Evolutionary conservation across 768 basidiomycete genomes (phyloP), one percentile per base, ranked within the genome.

Genomic region (Boletellus emodensis): DNA sequence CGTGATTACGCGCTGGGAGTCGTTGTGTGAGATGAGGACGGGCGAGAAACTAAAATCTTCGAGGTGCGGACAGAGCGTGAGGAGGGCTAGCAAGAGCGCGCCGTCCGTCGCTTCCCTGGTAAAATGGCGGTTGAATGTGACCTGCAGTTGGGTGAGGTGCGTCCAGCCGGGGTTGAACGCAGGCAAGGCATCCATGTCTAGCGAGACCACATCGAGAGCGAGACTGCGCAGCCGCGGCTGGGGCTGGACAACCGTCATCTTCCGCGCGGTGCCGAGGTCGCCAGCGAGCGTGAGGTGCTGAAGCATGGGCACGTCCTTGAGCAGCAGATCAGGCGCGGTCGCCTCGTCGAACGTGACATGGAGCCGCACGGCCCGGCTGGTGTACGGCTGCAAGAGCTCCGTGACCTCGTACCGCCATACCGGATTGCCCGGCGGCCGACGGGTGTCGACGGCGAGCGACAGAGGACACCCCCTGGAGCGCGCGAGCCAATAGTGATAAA

Each of bases 321-420:
- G 56, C 37, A 64, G 15, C 22, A 55, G 15, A 4, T 55, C 52
- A 1, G 47, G 50, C n/a, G 48, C 46, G 14, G 45, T 53, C 4
- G 35, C 51, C 3, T 55, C 56, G 34, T 49, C 48, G 30, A 52
- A 55, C 3, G 22, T 52, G 51, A 64, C 22, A 6, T 45, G 41
- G 18, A 60, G 59, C 14, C 37, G 42, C 12, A 20, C 20, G 20
- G 43, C 41, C 14, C 49, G 63, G 43, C 42, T 39, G 8, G 33
- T 53, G 28, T 62, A 65, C 4, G 60, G 57, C 22, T 53, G 56
- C 14, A 65, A 30, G 15, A 62, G 47, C 22, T 60, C 59, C 4
- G 57, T 62, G 17, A 62, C 57, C 17, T 60, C 60, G 10, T 54
- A 49, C 33, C 44, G 53, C 60, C 60, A 62, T 24, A 59, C 52